These are phyloP conservation scores for Fomes fomentarius DNA, from an alignment of 1,284 basidiomycete genomes.

Conservation along the genomic window DNA sequence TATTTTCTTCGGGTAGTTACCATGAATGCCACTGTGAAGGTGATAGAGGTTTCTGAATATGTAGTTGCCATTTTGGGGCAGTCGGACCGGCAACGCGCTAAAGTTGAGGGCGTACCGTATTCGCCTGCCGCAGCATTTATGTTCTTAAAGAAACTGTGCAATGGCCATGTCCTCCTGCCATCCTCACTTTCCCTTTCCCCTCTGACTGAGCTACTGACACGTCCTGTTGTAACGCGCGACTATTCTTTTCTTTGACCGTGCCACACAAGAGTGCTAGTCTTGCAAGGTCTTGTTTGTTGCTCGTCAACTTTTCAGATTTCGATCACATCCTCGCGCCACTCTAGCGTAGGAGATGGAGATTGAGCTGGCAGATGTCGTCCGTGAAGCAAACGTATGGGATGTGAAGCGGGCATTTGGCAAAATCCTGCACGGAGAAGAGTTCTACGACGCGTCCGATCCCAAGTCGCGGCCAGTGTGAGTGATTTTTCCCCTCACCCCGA, in stretches of 20 bases:
- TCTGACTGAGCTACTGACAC: too few species aligned
- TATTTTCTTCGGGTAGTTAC: too few species aligned
- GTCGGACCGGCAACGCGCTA: neutral
- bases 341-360: slow-evolving; percentile 47
- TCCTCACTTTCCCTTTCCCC: too few species aligned
- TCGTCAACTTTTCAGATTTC: too few species aligned
- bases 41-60: too few species aligned
- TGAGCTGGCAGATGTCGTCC: slow-evolving; percentile 48
- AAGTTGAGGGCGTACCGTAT: neutral
- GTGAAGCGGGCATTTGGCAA: slow-evolving; percentile 57
- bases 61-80: neutral
- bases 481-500: neutral
- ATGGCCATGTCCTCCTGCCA: too few species aligned
- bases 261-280: neutral
- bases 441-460: slow-evolving; percentile 42
- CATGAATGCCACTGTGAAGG: too few species aligned
- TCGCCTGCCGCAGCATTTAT: neutral
- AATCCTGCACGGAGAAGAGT: slow-evolving; percentile 57
- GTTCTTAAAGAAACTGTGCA: too few species aligned
- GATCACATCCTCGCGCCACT: neutral
- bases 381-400: slow-evolving; percentile 53
- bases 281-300: neutral
- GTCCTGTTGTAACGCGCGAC: too few species aligned
- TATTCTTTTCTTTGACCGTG: too few species aligned
- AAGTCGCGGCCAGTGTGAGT: slow-evolving; percentile 38